Conservation (phyloP, 75 land plant genomes). For the Picea glauca region DNA sequence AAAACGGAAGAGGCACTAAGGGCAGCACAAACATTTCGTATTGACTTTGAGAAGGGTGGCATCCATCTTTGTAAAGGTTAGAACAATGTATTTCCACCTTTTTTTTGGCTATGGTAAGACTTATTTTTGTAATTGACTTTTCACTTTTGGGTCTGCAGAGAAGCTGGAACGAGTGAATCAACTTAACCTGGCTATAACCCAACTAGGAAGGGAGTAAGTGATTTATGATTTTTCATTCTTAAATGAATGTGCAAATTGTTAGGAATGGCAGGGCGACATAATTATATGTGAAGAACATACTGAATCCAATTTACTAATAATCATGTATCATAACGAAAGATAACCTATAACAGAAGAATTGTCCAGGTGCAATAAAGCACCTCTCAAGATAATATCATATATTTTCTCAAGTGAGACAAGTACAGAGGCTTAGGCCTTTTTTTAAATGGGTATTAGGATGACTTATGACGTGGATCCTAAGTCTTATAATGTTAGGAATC, state of each 20-base stretch:
- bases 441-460: too few species aligned
- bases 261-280: too few species aligned
- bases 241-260: not conserved
- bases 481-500: too few species aligned
- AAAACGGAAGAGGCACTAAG: conserved; percentile 71
- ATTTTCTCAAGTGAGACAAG: too few species aligned
- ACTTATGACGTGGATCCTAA: too few species aligned
- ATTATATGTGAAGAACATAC: too few species aligned
- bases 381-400: too few species aligned
- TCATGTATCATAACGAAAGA: too few species aligned
- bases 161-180: conserved; percentile 73
- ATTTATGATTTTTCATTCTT: not conserved
- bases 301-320: too few species aligned
- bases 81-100: not conserved
- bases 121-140: not conserved
- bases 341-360: too few species aligned
- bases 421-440: too few species aligned
- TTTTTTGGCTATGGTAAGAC: not conserved
- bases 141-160: conserved; percentile 33
- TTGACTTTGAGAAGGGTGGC: conserved; percentile 98
- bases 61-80: conserved; percentile 84
- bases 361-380: too few species aligned
- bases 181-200: conserved; percentile 72
- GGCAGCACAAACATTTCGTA: conserved; percentile 68
- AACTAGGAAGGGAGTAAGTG: conserved; percentile 76